These are phyloP conservation scores for Phytopythium aichiense DNA, from an alignment of 352 stramenopile genomes.

Conservation along the genomic window DNA sequence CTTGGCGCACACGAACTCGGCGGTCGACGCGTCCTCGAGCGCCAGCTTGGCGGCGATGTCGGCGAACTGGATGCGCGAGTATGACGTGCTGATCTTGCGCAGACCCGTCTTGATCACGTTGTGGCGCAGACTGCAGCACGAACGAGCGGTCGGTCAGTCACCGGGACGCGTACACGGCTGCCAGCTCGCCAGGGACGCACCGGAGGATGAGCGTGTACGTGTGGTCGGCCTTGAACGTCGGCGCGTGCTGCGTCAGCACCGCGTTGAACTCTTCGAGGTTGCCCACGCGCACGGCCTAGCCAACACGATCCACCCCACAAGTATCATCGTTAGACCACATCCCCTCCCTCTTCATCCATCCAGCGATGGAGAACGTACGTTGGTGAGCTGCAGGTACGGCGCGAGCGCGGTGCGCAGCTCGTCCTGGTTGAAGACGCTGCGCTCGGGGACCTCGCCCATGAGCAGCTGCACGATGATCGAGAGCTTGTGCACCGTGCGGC, in stretches of 20 bases:
- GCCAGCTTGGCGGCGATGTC: conserved; percentile 95
- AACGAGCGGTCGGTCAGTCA: conserved; percentile 8
- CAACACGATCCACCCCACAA: conserved; percentile 3
- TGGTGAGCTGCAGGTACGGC: conserved; percentile 96
- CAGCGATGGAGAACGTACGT: conserved; percentile 34
- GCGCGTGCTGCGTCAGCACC: conserved; percentile 83
- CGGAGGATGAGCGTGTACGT: conserved; percentile 96
- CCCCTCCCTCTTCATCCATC: background rate
- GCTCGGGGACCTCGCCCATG: conserved; percentile 97
- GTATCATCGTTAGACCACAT: background rate
- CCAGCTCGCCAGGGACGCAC: conserved; percentile 22
- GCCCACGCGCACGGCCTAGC: conserved; percentile 92
- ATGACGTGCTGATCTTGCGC: conserved; percentile 95
- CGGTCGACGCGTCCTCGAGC: conserved; percentile 89
- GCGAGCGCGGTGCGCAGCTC: conserved; percentile 86
- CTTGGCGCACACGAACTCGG: conserved; percentile 98
- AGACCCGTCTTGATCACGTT: conserved; percentile 99
- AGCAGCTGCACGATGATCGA: conserved; percentile 96
- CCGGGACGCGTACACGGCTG: background rate
- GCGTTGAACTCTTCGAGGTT: conserved; percentile 95
- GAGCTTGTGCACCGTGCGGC: conserved; percentile 95
- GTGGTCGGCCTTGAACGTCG: conserved; percentile 91
- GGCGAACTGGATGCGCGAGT: conserved; percentile 86
- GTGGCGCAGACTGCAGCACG: conserved; percentile 83
- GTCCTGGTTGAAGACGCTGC: conserved; percentile 91